These are phyloP conservation scores for Spathaspora girioi DNA, from an alignment of 805 yeast genomes.

Conservation along the genomic window DNA sequence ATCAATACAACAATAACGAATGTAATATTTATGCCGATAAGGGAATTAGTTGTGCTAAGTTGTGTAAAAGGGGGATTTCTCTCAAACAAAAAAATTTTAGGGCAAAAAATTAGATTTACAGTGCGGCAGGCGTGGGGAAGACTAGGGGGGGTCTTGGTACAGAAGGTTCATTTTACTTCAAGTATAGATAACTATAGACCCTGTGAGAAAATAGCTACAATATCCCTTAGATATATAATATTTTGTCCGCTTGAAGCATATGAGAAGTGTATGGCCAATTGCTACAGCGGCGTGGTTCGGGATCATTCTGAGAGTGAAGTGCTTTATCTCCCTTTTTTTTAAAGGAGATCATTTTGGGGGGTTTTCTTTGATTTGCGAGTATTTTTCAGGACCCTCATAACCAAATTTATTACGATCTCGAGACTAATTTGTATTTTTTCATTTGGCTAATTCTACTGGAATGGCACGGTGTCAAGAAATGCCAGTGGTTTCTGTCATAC, in stretches of 20 bases:
- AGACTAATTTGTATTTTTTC: neutral
- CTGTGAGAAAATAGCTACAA: neutral
- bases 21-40: neutral
- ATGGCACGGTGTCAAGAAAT: too few species aligned
- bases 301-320: too few species aligned
- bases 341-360: too few species aligned
- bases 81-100: neutral
- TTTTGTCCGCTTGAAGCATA: too few species aligned
- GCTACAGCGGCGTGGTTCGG: too few species aligned
- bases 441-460: too few species aligned
- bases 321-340: too few species aligned
- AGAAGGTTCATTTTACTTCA: neutral
- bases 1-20: neutral
- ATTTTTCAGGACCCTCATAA: too few species aligned
- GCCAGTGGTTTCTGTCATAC: neutral
- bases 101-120: neutral
- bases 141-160: neutral
- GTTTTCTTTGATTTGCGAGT: too few species aligned
- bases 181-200: neutral
- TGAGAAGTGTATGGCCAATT: too few species aligned
- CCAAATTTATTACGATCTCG: too few species aligned
- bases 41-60: neutral
- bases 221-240: too few species aligned
- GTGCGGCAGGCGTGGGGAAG: conserved; percentile 1
- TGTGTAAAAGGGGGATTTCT: neutral